These are phyloP conservation scores for Westerdykella aurantiaca DNA, from an alignment of 2,329 filamentous ascomycete species.

Conservation along the genomic window DNA sequence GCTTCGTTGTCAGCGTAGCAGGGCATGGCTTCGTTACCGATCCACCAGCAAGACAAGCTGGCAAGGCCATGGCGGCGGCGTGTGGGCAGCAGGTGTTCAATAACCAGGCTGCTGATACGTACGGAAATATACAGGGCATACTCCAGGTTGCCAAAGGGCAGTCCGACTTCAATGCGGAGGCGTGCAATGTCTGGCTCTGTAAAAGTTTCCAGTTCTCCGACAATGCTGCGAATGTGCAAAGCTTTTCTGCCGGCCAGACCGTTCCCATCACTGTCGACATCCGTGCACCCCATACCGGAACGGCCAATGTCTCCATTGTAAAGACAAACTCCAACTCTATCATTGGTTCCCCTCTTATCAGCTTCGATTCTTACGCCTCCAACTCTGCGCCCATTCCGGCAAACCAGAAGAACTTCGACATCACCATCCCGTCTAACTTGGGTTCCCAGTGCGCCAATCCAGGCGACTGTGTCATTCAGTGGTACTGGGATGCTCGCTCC, in stretches of 20 bases:
- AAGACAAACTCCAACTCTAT: constrained; percentile 48
- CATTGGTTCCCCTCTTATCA: constrained; percentile 50
- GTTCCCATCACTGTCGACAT: constrained; percentile 45
- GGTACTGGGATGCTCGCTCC: constrained; percentile 55
- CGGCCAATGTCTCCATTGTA: constrained; percentile 56
- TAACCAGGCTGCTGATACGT: constrained; percentile 50
- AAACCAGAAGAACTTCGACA: constrained; percentile 46
- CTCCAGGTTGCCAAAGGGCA: constrained; percentile 46
- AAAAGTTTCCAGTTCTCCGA: constrained; percentile 55
- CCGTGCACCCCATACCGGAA: constrained; percentile 50
- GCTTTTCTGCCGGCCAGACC: constrained; percentile 47
- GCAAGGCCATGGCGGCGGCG: constrained; percentile 46
- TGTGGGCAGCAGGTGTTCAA: constrained; percentile 52
- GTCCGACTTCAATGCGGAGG: constrained; percentile 43
- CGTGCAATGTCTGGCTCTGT: constrained; percentile 52
- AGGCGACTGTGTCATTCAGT: constrained; percentile 54
- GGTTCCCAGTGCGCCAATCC: constrained; percentile 43
- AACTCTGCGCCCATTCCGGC: constrained; percentile 39
- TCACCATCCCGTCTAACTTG: constrained; percentile 51
- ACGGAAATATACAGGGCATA: constrained; percentile 54
- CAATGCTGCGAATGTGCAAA: constrained; percentile 49
- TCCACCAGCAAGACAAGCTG: constrained; percentile 47
- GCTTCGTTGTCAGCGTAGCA: constrained; percentile 43
- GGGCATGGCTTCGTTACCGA: constrained; percentile 51
- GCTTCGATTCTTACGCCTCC: constrained; percentile 52